Percentiles rank a stretch among this genome's conserved stretches.
Conservation (phyloP, 1,284 basidiomycete species). For the Neotropicomus parvogracilis region DNA sequence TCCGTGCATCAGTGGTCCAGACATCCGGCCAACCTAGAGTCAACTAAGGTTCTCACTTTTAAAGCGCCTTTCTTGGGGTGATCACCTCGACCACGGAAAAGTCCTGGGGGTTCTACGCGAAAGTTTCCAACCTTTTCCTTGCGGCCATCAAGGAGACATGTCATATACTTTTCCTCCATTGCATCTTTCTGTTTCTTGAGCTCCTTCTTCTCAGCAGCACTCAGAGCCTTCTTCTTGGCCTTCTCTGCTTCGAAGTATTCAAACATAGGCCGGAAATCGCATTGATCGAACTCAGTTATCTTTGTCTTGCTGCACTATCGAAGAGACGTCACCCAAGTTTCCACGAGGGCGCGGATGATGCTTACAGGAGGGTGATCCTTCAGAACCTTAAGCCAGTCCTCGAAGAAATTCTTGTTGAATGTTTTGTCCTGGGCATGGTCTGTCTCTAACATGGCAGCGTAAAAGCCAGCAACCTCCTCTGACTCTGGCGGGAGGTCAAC, state of each 20-base stretch:
- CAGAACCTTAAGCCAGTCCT: constrained; percentile 80
- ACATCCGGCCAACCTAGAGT: neutral
- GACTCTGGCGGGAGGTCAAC: constrained; percentile 81
- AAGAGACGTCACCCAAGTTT: constrained; percentile 10
- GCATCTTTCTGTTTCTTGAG: constrained; percentile 83
- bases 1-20: constrained; percentile 10
- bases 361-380: constrained; percentile 85
- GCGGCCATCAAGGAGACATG: constrained; percentile 87
- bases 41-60: constrained; percentile 59
- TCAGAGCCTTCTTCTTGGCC: constrained; percentile 88
- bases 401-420: constrained; percentile 97
- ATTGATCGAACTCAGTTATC: constrained; percentile 76
- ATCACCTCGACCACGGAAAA: constrained; percentile 97
- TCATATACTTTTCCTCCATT: constrained; percentile 80
- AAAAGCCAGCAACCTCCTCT: constrained; percentile 98
- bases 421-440: constrained; percentile 87
- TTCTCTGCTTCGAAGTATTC: constrained; percentile 91
- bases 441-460: constrained; percentile 89
- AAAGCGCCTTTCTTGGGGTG: constrained; percentile 97
- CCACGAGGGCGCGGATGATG: constrained; percentile 17
- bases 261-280: constrained; percentile 95
- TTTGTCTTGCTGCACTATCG: constrained; percentile 66
- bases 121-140: constrained; percentile 99
- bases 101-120: constrained; percentile 93
- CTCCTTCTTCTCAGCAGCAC: constrained; percentile 84